Base-by-base conservation (phyloP, 371 early-diverging fungal species). In the Mucor ambiguus region DNA sequence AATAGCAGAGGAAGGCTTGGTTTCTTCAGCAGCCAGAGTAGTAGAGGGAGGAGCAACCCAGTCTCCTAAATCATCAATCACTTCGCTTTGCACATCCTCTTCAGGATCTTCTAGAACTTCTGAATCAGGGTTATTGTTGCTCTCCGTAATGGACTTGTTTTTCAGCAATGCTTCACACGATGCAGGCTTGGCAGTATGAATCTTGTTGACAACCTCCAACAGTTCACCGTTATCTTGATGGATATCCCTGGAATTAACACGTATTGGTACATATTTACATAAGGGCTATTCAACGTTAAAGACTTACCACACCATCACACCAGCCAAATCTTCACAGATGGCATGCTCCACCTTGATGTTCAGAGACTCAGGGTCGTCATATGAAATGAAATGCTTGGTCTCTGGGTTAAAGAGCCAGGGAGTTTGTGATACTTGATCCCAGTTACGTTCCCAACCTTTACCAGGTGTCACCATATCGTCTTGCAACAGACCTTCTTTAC, bases 321-420 rank as follows among this genome's bases (percentile, higher is more conserved):
- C 92, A 4, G 77, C 83, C 37, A 90, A 60, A 22, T 77, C 82
- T 7, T 78, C 78, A 52, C 69, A 70, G 29, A 83, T 61, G 43
- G 83, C 86, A 71, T 82, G 82, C 10, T 84, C 66, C n/a, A 87
- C 83, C 63, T 92, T 92, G 60, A 83, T 68, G 7, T 71, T 68
- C 10, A 90, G 46, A 6, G 89, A 89, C 18, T 70, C 58, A 26
- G 86, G 82, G 69, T 89, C 90, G 66, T 92, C 90, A 63, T 89
- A 92, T 16, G 87, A 84, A 43, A 92, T 81, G 58, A 83, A 89
- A 0, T 72, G 77, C 32, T 84, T 79, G 44, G 75, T 71, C 2
- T 76, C 62, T 5, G 84, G 72, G 48, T 88, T 87, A 78, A 86
- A 90, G 61, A 91, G 69, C 91, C 90, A 90, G n/a, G 91, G 91